Evolutionary conservation across 768 basidiomycete species (phyloP).

Genomic region (Rhodosporidiobolus sp.): DNA sequence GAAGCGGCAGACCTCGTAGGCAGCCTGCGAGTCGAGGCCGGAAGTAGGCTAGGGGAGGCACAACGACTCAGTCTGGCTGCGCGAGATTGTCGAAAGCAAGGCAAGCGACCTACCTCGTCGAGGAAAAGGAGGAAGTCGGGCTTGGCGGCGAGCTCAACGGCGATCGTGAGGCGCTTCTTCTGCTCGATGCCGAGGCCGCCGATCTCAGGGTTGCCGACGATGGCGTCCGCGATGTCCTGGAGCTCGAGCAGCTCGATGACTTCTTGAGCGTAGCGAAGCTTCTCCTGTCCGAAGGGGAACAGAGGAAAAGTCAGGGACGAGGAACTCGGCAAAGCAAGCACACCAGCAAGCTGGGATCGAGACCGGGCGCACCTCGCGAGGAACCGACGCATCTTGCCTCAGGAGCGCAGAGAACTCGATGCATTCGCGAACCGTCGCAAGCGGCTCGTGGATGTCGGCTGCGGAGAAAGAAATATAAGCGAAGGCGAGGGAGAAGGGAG

Average conservation of each 20-base stretch:
- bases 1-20: conserved; percentile 55
- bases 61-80: no score
- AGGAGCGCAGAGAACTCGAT: conserved; percentile 49
- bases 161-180: conserved; percentile 66
- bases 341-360: no score
- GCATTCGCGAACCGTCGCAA: conserved; percentile 17
- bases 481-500: no score
- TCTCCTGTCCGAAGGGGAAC: conserved; percentile 40
- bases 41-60: conserved; percentile 54
- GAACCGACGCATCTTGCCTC: conserved; percentile 48
- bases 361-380: conserved; percentile 30
- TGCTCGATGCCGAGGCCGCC: conserved; percentile 50
- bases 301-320: no score
- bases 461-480: no score
- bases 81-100: not conserved
- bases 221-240: conserved; percentile 51
- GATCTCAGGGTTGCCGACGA: conserved; percentile 52
- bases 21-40: conserved; percentile 50
- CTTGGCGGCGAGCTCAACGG: conserved; percentile 79
- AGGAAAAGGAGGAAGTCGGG: conserved; percentile 80
- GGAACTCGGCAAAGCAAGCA: no score
- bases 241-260: conserved; percentile 51
- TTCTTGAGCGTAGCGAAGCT: conserved; percentile 50
- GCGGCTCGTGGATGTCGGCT: conserved; percentile 27
- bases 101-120: conserved; percentile 64